Evolutionary conservation across 1,139 yeast genomes (phyloP), one percentile per base, ranked within the genome.

Genomic region (Yamadazyma spencermartinsiae): DNA sequence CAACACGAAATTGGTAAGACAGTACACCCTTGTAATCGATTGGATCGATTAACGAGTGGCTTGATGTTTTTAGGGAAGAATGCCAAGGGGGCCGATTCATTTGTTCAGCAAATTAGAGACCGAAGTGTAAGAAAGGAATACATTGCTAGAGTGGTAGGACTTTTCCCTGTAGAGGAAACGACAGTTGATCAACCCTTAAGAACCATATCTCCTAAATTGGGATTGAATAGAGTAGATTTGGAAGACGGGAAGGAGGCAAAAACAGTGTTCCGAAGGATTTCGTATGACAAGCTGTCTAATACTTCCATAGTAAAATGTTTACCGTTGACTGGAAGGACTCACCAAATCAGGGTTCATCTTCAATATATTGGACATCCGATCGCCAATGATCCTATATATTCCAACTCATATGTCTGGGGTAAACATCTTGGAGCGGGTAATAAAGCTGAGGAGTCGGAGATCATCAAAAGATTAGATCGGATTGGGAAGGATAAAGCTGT

Each of bases 21-120:
- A 2, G 92, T 81, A 0, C 95, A 88, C 56, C 96, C 98, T 0
- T 89, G 97, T 56, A 92, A 92, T 56, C 71, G 99, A 40, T 68
- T 94, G 18, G 99, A 94, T 58, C 67, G 96, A 44, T 68, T 92
- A 33, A 94, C 99, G 0, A 86, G 96, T 52, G 99, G 99, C 0
- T 68, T 94, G 31, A 89, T 94, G 96, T 86, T 94, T 52, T 60
- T 94, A 42, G 97, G 96, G 2, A 87, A 86, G 54, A 85, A 79
- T 8, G 79, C 95, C 1, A 74, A 75, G 46, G 89, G 92, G 0
- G 95, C 98, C 0, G 92, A 86, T 45, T 67, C 67, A 29, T 76
- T 90, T 68, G 88, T 85, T 27, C 75, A 75, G 44, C 90, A 85
- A 53, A 74, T 92, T 48, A 74, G 83, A 42, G 87, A 85, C 35